A percentile compares a stretch with the other conserved stretches of the same genome.
phyloP scores from a whole-genome alignment of 371 early-diverging fungal species.

The Blakeslea trispora region DNA sequence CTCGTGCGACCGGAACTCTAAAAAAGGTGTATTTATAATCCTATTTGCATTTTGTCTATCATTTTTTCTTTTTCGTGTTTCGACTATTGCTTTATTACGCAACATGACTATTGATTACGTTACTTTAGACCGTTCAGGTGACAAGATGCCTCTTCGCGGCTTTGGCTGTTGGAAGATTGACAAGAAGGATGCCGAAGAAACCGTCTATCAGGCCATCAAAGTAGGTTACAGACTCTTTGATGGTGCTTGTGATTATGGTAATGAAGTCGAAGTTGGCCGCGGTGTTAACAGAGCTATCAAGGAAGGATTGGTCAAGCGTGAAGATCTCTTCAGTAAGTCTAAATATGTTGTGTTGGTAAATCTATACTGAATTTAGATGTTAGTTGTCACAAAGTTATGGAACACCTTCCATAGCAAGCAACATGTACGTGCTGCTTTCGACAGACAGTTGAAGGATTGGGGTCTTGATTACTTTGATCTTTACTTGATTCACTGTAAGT shows the following conservation, averaged over 20 bases:
- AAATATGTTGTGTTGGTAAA: conserved; percentile 1
- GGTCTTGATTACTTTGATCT: conserved; percentile 73
- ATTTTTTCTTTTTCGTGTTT: not conserved
- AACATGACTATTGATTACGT: conserved; percentile 29
- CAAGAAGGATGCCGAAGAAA: conserved; percentile 29
- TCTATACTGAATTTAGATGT: conserved; percentile 21
- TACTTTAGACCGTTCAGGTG: conserved; percentile 33
- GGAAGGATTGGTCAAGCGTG: conserved; percentile 60
- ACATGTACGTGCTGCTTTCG: conserved; percentile 46
- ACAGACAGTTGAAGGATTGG: conserved; percentile 56
- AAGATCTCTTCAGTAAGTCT: conserved; percentile 42
- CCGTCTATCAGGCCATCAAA: conserved; percentile 46
- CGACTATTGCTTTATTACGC: not conserved
- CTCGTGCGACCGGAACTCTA: too few relatives aligned
- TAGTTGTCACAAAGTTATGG: conserved; percentile 75
- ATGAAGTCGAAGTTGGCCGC: conserved; percentile 67
- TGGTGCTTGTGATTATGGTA: conserved; percentile 55
- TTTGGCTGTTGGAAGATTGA: conserved; percentile 44
- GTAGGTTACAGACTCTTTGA: conserved; percentile 44
- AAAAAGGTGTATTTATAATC: not conserved
- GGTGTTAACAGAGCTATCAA: conserved; percentile 52
- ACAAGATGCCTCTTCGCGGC: conserved; percentile 45
- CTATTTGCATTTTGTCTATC: not conserved
- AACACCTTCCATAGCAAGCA: conserved; percentile 55
- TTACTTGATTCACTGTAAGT: conserved; percentile 56